These are phyloP conservation scores for Prosopis cineraria DNA, from an alignment of 306 rosid species.

Conservation along the genomic window DNA sequence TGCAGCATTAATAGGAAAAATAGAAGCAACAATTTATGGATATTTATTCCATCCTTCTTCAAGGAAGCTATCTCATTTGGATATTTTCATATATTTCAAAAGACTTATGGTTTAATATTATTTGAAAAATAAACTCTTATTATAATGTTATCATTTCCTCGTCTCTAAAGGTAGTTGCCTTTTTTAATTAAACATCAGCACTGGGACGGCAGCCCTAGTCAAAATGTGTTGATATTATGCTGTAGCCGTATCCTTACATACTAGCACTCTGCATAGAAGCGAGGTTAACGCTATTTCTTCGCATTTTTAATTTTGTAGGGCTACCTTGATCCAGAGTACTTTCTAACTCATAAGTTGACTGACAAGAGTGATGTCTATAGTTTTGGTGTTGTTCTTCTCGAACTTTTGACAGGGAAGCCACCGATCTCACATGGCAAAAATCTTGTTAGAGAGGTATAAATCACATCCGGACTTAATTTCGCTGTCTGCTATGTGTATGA, in stretches of 20 bases:
- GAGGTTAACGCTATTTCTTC: background rate
- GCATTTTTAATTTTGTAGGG: constrained; percentile 60
- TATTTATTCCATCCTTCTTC: no score
- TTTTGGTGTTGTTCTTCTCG: constrained; percentile 88
- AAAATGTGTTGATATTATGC: no score
- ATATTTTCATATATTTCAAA: no score
- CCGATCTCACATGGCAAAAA: constrained; percentile 94
- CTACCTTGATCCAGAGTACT: constrained; percentile 96
- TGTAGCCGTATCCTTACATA: background rate
- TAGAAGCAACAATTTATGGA: no score
- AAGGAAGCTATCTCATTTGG: no score
- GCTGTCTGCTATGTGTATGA: background rate
- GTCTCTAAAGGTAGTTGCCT: no score
- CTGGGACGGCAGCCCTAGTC: no score
- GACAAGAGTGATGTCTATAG: constrained; percentile 98
- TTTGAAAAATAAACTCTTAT: no score
- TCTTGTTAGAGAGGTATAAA: constrained; percentile 90
- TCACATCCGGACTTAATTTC: constrained; percentile 18
- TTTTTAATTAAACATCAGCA: no score
- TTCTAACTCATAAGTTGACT: constrained; percentile 83
- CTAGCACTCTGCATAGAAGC: background rate
- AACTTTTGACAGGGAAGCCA: constrained; percentile 87
- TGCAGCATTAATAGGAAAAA: no score
- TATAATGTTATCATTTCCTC: no score
- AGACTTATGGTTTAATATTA: no score